A percentile compares a stretch with the other conserved stretches of the same genome.
phyloP scores from a whole-genome alignment of 164 flowering plant species.

The Magnolia officinalis region DNA sequence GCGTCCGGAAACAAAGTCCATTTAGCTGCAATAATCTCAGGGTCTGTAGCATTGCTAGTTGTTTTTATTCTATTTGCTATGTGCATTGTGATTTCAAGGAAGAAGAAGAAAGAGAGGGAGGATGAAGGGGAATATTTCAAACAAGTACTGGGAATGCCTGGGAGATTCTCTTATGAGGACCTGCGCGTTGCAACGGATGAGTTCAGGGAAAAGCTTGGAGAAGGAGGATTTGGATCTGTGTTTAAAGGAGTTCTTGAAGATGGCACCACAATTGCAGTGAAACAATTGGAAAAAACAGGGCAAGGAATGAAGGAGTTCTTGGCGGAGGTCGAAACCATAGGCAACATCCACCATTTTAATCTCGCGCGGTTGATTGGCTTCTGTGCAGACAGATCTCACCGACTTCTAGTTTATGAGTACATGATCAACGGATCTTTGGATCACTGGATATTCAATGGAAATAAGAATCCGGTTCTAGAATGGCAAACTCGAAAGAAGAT shows the following conservation, averaged over 20 bases:
- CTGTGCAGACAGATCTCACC: constrained; percentile 6
- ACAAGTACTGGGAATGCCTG: constrained; percentile 15
- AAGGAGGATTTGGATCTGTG: constrained; percentile 17
- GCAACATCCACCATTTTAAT: constrained; percentile 12
- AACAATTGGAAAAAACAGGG: constrained; percentile 2
- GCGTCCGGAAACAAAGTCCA: neutral
- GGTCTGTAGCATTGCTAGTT: neutral
- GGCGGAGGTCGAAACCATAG: constrained; percentile 12
- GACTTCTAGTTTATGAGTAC: constrained; percentile 15
- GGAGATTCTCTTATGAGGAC: constrained; percentile 4
- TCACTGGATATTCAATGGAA: constrained; percentile 6
- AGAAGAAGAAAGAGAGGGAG: neutral
- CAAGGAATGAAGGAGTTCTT: constrained; percentile 13
- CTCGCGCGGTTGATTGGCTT: constrained; percentile 15
- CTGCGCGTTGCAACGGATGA: neutral
- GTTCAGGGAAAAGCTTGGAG: constrained; percentile 6
- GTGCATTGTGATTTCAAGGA: neutral
- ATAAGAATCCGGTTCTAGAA: neutral
- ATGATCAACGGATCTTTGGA: constrained; percentile 17
- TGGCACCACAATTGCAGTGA: constrained; percentile 14
- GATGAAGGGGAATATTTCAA: constrained; percentile 14
- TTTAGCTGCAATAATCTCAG: neutral
- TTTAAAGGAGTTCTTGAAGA: constrained; percentile 8
- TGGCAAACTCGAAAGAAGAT: constrained; percentile 9
- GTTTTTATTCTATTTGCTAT: neutral